A percentile compares a stretch with the other conserved stretches of the same genome.
phyloP scores from a whole-genome alignment of 2,329 filamentous ascomycete genomes.

The Apiospora phragmitis region DNA sequence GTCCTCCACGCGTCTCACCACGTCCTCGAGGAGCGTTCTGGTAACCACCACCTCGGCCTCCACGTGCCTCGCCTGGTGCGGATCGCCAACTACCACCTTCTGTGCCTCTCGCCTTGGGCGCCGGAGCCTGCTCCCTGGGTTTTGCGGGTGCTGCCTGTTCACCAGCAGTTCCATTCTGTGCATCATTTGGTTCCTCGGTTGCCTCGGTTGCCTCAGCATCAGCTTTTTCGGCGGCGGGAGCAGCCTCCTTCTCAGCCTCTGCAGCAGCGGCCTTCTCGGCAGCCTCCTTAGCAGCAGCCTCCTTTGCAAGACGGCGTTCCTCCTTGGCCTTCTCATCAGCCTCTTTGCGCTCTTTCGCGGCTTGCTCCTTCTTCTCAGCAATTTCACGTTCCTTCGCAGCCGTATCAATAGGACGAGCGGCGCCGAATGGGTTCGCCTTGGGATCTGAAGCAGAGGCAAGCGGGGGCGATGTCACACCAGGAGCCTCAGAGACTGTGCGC shows the following conservation, averaged over 20 bases:
- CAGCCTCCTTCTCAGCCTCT: conserved; percentile 32
- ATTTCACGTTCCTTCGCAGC: conserved; percentile 85
- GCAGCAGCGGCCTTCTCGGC: conserved; percentile 45
- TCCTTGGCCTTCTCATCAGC: conserved; percentile 84
- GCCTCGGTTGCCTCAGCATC: conserved; percentile 27
- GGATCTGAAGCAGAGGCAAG: conserved; percentile 50
- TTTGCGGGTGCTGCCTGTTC: conserved; percentile 50
- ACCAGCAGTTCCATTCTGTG: conserved; percentile 28
- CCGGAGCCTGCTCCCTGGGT: conserved; percentile 45
- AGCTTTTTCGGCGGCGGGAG: conserved; percentile 30
- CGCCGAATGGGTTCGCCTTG: conserved; percentile 92
- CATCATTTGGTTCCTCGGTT: conserved; percentile 18
- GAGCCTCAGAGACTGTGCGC: conserved; percentile 80
- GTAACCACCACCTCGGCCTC: conserved; percentile 24
- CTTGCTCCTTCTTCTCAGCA: conserved; percentile 79
- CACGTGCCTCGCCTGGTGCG: conserved; percentile 41
- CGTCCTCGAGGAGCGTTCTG: conserved; percentile 39
- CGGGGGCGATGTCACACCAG: conserved; percentile 52
- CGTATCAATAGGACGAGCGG: conserved; percentile 91
- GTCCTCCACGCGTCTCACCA: conserved; percentile 46
- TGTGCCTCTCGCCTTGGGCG: conserved; percentile 52
- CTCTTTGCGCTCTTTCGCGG: conserved; percentile 79
- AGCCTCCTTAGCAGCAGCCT: conserved; percentile 60
- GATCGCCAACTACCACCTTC: conserved; percentile 62
- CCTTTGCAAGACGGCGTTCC: conserved; percentile 65